Evolutionary conservation across 1,284 basidiomycete genomes (phyloP), one percentile per base, ranked within the genome.

Genomic region (Pseudozyma hubeiensis): DNA sequence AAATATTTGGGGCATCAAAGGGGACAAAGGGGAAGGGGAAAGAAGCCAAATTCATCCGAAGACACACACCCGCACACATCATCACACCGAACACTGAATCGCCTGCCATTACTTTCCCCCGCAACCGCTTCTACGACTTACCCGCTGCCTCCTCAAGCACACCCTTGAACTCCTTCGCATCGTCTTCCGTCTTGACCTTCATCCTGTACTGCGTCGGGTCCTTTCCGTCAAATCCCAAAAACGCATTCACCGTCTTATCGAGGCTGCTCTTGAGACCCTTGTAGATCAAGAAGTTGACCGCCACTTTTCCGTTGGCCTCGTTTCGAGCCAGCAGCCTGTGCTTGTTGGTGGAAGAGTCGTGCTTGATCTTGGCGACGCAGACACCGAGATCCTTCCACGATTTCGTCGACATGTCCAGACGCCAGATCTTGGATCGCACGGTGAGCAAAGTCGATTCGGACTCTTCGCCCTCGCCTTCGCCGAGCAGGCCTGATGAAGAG

Each of bases 391-490:
- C 81, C 48, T 75, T 73, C 80, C 80, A 82, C 3, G 49, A 33
- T 41, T 74, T 69, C 19, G 69, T 61, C 5, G 43, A 58, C 4
- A 47, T 39, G 51, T 77, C 76, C 11, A 82, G 59, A 19, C 71
- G 66, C 81, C 81, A 82, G 51, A 82, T 62, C 52, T 82, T 82
- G 51, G 70, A 68, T 2, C 81, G 76, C 3, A 65, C 75, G 35
- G 79, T 73, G 43, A 70, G 56, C 7, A 70, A 45, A 10, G 75
- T 76, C 5, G 45, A 49, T 52, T 82, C 81, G 24, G 62, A 69
- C 39, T 82, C 80, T 52, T 82, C 81, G 16, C 81, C 81, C 45
- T 82, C 72, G 44, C 81, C 81, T 24, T 72, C 64, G 37, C 78
- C 75, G 8, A 77, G 63, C 24, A 75, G 57, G 33, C 68, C 73